Conservation (phyloP, 768 basidiomycete genomes). For the Russula earlei region DNA sequence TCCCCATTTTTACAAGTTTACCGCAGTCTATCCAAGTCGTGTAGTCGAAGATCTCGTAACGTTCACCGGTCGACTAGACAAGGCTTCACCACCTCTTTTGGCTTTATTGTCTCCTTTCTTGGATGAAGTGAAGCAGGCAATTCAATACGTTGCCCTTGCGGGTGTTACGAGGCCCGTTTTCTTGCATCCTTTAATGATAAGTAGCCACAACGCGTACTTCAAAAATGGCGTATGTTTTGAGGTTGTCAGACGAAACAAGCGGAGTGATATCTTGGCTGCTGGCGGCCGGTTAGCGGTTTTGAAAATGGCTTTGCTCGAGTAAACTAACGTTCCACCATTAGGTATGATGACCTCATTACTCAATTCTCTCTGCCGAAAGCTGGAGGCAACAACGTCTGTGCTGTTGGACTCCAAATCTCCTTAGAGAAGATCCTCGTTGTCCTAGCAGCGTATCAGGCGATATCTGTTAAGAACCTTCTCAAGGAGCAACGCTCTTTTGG, state of each 20-base stretch:
- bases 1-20: no score
- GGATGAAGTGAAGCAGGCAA: constrained; percentile 53
- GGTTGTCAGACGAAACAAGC: constrained; percentile 57
- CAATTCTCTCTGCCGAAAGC: constrained; percentile 49
- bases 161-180: constrained; percentile 55
- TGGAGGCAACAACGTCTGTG: constrained; percentile 47
- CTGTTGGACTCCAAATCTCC: constrained; percentile 66
- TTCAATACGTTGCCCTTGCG: constrained; percentile 48
- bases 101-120: constrained; percentile 40
- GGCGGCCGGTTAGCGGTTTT: constrained; percentile 55
- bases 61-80: constrained; percentile 47
- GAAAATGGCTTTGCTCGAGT: not conserved
- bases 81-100: constrained; percentile 44
- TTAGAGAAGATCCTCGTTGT: constrained; percentile 67
- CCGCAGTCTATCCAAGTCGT: not conserved
- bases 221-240: constrained; percentile 70
- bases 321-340: constrained; percentile 23
- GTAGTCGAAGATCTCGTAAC: constrained; percentile 57
- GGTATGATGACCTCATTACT: constrained; percentile 64
- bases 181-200: constrained; percentile 69
- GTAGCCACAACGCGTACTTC: constrained; percentile 54
- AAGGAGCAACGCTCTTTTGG: constrained; percentile 80
- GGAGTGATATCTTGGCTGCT: constrained; percentile 63
- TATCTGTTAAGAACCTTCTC: constrained; percentile 55
- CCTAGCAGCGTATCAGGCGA: constrained; percentile 59